phyloP scores from a whole-genome alignment of 2,329 filamentous ascomycete species.

The Fusarium sp. region DNA sequence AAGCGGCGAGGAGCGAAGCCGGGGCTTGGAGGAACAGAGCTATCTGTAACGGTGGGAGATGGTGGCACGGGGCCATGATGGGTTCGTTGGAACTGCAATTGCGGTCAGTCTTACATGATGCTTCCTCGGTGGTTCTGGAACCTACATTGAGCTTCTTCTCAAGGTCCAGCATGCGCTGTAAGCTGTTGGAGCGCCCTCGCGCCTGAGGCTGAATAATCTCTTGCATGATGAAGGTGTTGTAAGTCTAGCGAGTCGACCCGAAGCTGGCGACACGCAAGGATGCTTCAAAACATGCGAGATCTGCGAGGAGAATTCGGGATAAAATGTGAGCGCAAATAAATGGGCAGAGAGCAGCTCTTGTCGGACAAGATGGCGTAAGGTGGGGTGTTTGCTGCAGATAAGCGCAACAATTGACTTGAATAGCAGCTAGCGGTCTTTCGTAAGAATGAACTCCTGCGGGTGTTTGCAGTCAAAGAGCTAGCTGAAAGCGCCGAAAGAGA shows the following conservation, averaged over 20 bases:
- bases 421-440: constrained; percentile 6
- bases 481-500: constrained; percentile 17
- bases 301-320: constrained; percentile 14
- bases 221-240: constrained; percentile 26
- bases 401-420: constrained; percentile 14
- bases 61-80: constrained; percentile 33
- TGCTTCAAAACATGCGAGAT: constrained; percentile 27
- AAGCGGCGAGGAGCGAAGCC: constrained; percentile 40
- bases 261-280: constrained; percentile 16
- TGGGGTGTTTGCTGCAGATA: constrained; percentile 35
- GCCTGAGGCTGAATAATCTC: constrained; percentile 27
- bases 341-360: constrained; percentile 3
- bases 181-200: constrained; percentile 56
- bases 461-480: constrained; percentile 13
- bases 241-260: constrained; percentile 25
- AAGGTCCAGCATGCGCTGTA: constrained; percentile 70
- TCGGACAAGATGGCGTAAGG: constrained; percentile 23
- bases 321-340: constrained; percentile 8
- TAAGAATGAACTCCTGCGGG: constrained; percentile 6
- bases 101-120: constrained; percentile 7
- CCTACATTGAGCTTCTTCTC: constrained; percentile 70
- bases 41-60: constrained; percentile 27
- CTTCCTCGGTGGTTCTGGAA: background rate
- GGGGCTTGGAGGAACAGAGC: constrained; percentile 37
- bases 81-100: constrained; percentile 29